Conservation (phyloP, 768 basidiomycete species). For the Amanita thiersii region DNA sequence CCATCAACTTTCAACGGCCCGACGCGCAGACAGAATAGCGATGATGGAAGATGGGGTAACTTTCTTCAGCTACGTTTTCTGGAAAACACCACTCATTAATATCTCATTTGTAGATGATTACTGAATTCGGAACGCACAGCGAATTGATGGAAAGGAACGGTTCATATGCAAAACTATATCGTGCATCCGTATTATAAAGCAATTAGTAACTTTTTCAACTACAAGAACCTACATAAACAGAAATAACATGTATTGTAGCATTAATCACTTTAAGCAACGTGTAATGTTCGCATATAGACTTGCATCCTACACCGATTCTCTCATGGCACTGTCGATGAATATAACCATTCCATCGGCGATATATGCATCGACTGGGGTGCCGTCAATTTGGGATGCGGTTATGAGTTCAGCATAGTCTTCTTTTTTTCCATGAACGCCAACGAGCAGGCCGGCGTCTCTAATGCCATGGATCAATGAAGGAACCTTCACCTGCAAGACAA, state of each 20-base stretch:
- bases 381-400: slow-evolving; percentile 30
- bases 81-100: slow-evolving; percentile 3
- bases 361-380: slow-evolving; percentile 57
- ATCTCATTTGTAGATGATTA: slow-evolving; percentile 43
- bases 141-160: slow-evolving; percentile 53
- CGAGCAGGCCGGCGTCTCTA: slow-evolving; percentile 80
- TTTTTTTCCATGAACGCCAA: slow-evolving; percentile 71
- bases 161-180: slow-evolving; percentile 62
- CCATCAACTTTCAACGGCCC: slow-evolving; percentile 73
- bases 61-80: slow-evolving; percentile 8
- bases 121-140: slow-evolving; percentile 70
- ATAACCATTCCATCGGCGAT: slow-evolving; percentile 56
- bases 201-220: slow-evolving; percentile 4
- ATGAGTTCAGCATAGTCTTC: slow-evolving; percentile 31
- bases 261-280: neutral
- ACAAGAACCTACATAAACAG: slow-evolving; percentile 1
- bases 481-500: slow-evolving; percentile 56
- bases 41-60: slow-evolving; percentile 75
- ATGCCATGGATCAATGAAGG: slow-evolving; percentile 86
- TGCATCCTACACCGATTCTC: slow-evolving; percentile 31
- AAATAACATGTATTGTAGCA: slow-evolving; percentile 3
- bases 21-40: slow-evolving; percentile 78
- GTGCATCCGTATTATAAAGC: slow-evolving; percentile 47
- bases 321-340: slow-evolving; percentile 55
- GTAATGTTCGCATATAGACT: slow-evolving; percentile 2